phyloP scores from a whole-genome alignment of 768 basidiomycete genomes.

The Rhizopogon sp. region DNA sequence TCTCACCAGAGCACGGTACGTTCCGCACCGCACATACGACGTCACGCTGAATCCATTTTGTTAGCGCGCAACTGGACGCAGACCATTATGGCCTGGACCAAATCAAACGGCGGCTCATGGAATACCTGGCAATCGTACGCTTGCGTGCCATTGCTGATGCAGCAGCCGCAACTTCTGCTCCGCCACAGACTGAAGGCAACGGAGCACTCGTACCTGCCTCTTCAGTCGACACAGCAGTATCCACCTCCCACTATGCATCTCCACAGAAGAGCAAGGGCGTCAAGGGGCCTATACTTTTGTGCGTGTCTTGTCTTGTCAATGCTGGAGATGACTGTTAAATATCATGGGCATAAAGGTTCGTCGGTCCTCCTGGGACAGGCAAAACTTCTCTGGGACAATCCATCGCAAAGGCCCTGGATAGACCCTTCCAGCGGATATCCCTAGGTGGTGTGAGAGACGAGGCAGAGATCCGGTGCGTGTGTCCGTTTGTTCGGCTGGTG shows the following conservation, averaged over 20 bases:
- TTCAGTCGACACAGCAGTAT: constrained; percentile 7
- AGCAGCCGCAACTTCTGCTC: constrained; percentile 1
- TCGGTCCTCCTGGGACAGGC: constrained; percentile 88
- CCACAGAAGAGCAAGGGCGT: constrained; percentile 34
- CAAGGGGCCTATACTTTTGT: constrained; percentile 74
- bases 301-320: constrained; percentile 13
- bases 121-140: constrained; percentile 86
- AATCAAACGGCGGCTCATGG: constrained; percentile 87
- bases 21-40: background rate
- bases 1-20: constrained; percentile 57
- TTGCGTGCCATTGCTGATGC: constrained; percentile 33
- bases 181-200: constrained; percentile 12
- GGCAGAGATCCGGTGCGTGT: constrained; percentile 62
- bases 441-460: constrained; percentile 93
- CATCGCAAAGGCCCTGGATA: constrained; percentile 73
- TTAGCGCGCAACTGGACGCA: constrained; percentile 65
- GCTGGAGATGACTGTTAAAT: background rate
- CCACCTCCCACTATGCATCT: background rate
- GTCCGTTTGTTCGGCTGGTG: constrained; percentile 4
- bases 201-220: constrained; percentile 11
- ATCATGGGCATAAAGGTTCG: constrained; percentile 45
- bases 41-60: background rate
- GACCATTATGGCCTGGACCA: constrained; percentile 93
- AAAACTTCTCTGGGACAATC: constrained; percentile 91
- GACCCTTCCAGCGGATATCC: constrained; percentile 90